Percentiles rank a stretch among this genome's conserved stretches.
phyloP scores from a whole-genome alignment of 2,329 filamentous ascomycete species.

The Sphaerulina populicola region DNA sequence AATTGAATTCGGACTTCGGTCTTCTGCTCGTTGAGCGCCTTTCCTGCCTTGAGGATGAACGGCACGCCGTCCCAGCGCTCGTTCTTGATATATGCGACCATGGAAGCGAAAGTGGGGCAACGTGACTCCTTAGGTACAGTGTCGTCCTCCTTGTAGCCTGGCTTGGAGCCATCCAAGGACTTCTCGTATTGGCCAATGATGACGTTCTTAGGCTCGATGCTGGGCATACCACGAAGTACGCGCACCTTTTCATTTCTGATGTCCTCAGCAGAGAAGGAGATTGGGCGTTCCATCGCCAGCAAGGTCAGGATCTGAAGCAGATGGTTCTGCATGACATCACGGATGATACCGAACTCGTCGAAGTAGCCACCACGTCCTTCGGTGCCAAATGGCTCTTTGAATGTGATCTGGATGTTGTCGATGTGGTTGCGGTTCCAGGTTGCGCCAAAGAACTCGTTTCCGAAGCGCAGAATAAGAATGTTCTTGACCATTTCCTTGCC shows the following conservation, averaged over 20 bases:
- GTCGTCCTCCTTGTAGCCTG: conserved; percentile 96
- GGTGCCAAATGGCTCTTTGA: conserved; percentile 98
- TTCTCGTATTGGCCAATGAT: conserved; percentile 98
- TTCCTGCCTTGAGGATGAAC: conserved; percentile 98
- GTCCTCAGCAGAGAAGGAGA: conserved; percentile 96
- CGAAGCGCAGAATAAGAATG: conserved; percentile 93
- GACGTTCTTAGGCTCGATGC: conserved; percentile 98
- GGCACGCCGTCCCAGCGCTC: conserved; percentile 98
- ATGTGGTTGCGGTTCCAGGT: conserved; percentile 99
- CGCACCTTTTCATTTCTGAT: conserved; percentile 98
- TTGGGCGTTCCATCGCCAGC: conserved; percentile 94
- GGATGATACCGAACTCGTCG: conserved; percentile 98
- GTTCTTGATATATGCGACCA: conserved; percentile 98
- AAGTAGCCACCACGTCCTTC: conserved; percentile 98
- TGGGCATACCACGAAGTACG: conserved; percentile 83
- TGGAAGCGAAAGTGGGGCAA: conserved; percentile 94
- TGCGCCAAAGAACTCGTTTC: conserved; percentile 96
- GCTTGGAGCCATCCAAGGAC: conserved; percentile 92
- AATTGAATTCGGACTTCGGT: conserved; percentile 98
- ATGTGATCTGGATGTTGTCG: conserved; percentile 97
- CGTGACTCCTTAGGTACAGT: conserved; percentile 95
- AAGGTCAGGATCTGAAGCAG: conserved; percentile 92
- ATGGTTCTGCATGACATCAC: conserved; percentile 99
- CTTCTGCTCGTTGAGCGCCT: conserved; percentile 97
- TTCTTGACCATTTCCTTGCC: conserved; percentile 99